Base-by-base conservation (phyloP, 1,139 yeast genomes). In the Saccharomyces hybrid region DNA sequence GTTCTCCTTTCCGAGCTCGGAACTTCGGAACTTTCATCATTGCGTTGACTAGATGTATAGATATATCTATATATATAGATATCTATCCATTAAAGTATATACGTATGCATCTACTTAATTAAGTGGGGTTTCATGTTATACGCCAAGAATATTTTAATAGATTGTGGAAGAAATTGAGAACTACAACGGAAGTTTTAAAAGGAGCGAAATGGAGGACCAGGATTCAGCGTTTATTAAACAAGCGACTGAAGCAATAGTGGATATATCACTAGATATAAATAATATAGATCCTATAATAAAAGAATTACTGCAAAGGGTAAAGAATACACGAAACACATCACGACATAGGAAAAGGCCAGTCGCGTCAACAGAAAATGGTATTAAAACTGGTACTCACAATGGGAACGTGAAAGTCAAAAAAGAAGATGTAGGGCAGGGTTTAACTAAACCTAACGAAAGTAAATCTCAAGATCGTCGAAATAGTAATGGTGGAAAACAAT, bases 221-320 rank as follows among this genome's bases (percentile, higher is more conserved):
- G 66, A 63, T 46, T 53, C 61, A 8, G 38, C 56, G 2, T 64
- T 64, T 56, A 63, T 63, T 49, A 60, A 58, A 48, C 62, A 61
- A 53, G 68, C 68, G 41, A 64, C 65, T 8, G 66, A 63, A 44
- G 68, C 68, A 28, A 59, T 64, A 20, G 61, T 62, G 48, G 61
- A 62, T 42, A 61, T 62, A 25, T 59, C 65, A 23, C 48, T 60
- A 34, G 57, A 59, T 49, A 52, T 55, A n/a, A 54, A 59, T 11
- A 59, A 58, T 52, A 57, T 64, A 32, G 68, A 64, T 54, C 68
- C 68, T 1, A 63, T 64, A 5, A 64, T 64, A 31, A 53, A 59
- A 54, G 66, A 62, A 49, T 51, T 64, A 46, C 38, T 64, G 41
- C 58, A 62, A 42, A 54, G 66, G 25, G 57, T 64, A 34, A 62